Conservation (phyloP, 73 alveolate genomes). For the Stentor roeselii region DNA sequence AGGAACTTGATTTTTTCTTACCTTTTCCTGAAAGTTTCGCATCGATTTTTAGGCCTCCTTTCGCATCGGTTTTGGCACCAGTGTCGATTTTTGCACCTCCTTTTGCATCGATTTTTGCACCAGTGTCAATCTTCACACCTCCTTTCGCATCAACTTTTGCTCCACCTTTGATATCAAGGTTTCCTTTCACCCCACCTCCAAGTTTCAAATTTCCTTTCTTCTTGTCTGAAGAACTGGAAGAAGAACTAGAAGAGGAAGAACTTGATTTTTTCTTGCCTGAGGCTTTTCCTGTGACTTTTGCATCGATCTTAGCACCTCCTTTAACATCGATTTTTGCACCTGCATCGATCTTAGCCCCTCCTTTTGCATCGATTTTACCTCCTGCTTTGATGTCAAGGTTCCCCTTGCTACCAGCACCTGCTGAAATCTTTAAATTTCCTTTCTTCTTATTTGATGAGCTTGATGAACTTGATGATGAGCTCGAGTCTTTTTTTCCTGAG, state of each 20-base stretch:
- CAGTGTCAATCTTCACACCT: not conserved
- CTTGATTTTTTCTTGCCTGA: no score
- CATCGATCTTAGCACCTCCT: not conserved
- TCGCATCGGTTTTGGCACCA: not conserved
- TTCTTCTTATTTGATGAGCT: not conserved
- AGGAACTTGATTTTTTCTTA: no score
- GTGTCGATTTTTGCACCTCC: not conserved
- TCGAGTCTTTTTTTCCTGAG: no score
- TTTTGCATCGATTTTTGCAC: not conserved
- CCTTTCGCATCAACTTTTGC: not conserved
- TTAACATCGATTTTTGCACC: not conserved
- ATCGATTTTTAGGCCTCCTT: not conserved
- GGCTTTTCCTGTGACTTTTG: not conserved
- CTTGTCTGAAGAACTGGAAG: not conserved
- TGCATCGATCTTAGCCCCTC: not conserved
- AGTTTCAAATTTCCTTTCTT: not conserved
- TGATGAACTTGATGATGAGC: constrained; percentile 11
- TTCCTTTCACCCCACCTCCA: not conserved
- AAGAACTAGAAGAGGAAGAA: not conserved
- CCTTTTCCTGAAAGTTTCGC: not conserved
- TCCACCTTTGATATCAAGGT: no score
- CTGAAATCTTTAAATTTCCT: no score
- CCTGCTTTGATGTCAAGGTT: not conserved
- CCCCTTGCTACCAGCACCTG: no score
- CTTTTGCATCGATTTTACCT: constrained; percentile 1